These are phyloP conservation scores for Pulveroboletus frians DNA, from an alignment of 768 basidiomycete species.

Conservation along the genomic window DNA sequence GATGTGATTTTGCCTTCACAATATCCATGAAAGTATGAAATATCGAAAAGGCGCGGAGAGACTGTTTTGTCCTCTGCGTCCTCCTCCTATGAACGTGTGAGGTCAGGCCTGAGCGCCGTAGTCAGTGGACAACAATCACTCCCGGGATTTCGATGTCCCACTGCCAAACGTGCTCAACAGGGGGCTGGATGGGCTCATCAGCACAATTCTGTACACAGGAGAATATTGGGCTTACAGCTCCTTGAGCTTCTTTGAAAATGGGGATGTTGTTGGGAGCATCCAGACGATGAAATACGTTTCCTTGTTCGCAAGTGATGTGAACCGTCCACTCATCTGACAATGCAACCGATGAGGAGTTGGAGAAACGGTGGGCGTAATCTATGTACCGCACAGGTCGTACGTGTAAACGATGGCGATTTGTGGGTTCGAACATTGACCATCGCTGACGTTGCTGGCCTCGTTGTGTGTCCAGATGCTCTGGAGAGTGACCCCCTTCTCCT, in stretches of 20 bases:
- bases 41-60: slow-evolving; percentile 15
- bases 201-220: neutral
- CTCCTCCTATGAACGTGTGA: slow-evolving; percentile 13
- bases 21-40: slow-evolving; percentile 22
- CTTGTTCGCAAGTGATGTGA: slow-evolving; percentile 22
- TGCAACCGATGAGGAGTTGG: neutral
- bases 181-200: slow-evolving; percentile 10
- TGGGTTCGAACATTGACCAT: slow-evolving; percentile 21
- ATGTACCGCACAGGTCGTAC: slow-evolving; percentile 19
- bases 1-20: slow-evolving; percentile 23
- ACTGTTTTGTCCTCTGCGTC: slow-evolving; percentile 22
- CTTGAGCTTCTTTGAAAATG: slow-evolving; percentile 16
- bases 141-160: neutral
- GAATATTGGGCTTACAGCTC: slow-evolving; percentile 13
- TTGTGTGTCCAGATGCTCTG: slow-evolving; percentile 24
- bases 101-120: neutral
- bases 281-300: slow-evolving; percentile 6
- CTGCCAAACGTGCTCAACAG: slow-evolving; percentile 19
- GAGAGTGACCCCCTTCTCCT: slow-evolving; percentile 21
- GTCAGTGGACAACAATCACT: neutral
- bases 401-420: slow-evolving; percentile 23
- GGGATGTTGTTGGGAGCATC: slow-evolving; percentile 17
- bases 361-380: neutral
- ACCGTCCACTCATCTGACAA: slow-evolving; percentile 24
- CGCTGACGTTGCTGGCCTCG: slow-evolving; percentile 17